A percentile compares a stretch with the other conserved stretches of the same genome.
Conservation (phyloP, 331 rosid genomes). For the Dryas integrifolia region DNA sequence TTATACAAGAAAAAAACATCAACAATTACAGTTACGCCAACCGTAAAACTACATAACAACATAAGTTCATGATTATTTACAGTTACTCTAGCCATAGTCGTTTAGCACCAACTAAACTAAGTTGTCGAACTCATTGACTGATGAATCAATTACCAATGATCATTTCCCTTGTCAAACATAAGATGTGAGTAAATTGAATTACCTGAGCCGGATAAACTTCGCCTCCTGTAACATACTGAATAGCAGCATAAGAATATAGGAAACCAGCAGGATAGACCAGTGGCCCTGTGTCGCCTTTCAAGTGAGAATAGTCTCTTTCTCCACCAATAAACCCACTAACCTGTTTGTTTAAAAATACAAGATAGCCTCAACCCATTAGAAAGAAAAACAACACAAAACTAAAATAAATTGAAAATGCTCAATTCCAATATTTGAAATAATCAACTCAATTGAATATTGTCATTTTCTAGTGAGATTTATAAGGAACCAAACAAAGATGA, state of each 20-base stretch:
- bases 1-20: neutral
- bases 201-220: slow-evolving; percentile 87
- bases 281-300: slow-evolving; percentile 95
- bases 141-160: neutral
- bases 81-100: too few species aligned
- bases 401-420: too few species aligned
- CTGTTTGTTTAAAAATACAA: slow-evolving; percentile 22
- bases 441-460: neutral
- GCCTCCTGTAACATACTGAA: slow-evolving; percentile 57
- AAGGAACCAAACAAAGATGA: neutral
- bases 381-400: too few species aligned
- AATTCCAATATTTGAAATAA: too few species aligned
- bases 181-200: slow-evolving; percentile 3
- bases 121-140: too few species aligned
- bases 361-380: neutral
- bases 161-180: neutral
- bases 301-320: slow-evolving; percentile 73
- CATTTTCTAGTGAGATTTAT: neutral
- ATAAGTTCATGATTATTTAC: neutral
- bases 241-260: slow-evolving; percentile 71
- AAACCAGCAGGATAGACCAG: slow-evolving; percentile 93
- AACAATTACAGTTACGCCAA: neutral
- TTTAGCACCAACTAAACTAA: too few species aligned
- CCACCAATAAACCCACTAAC: slow-evolving; percentile 74
- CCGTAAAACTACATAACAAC: neutral